Evolutionary conservation across 768 basidiomycete genomes (phyloP).

Genomic region (Hemileccinum rubropunctum): DNA sequence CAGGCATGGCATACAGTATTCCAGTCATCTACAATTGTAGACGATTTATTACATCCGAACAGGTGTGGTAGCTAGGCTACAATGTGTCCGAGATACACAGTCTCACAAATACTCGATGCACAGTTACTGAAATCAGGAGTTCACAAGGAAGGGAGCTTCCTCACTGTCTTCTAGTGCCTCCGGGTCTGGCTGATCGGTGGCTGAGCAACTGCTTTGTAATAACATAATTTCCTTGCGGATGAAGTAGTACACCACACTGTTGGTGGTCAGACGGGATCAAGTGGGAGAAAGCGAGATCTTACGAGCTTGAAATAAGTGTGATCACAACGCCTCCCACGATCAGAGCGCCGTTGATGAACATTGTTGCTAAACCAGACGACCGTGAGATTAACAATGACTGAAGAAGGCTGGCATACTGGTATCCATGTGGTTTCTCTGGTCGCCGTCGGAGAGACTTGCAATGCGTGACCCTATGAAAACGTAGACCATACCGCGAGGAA

Average conservation of each 20-base stretch:
- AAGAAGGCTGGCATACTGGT: slow-evolving; percentile 44
- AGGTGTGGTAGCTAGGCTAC: too few species aligned
- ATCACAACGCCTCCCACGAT: slow-evolving; percentile 59
- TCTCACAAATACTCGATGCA: not conserved
- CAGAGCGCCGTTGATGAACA: slow-evolving; percentile 59
- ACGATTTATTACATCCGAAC: not conserved
- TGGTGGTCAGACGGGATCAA: slow-evolving; percentile 9
- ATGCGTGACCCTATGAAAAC: slow-evolving; percentile 79
- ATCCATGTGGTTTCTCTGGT: slow-evolving; percentile 74
- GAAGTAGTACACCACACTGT: slow-evolving; percentile 63
- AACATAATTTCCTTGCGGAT: slow-evolving; percentile 60
- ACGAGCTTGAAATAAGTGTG: slow-evolving; percentile 66
- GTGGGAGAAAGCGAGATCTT: slow-evolving; percentile 26
- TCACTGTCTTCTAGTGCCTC: slow-evolving; percentile 59
- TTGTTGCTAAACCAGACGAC: slow-evolving; percentile 45
- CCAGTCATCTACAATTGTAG: slow-evolving; percentile 1
- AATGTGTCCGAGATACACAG: not conserved
- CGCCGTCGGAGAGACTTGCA: slow-evolving; percentile 71
- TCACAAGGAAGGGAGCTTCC: slow-evolving; percentile 51
- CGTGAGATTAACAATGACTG: slow-evolving; percentile 5
- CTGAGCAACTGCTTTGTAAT: slow-evolving; percentile 46
- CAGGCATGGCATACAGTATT: slow-evolving; percentile 5
- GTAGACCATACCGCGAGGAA: slow-evolving; percentile 70
- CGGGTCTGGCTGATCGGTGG: slow-evolving; percentile 52
- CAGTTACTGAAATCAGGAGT: not conserved